Base-by-base conservation (phyloP, 495 filamentous ascomycete genomes). In the Talaromyces thailandensis region DNA sequence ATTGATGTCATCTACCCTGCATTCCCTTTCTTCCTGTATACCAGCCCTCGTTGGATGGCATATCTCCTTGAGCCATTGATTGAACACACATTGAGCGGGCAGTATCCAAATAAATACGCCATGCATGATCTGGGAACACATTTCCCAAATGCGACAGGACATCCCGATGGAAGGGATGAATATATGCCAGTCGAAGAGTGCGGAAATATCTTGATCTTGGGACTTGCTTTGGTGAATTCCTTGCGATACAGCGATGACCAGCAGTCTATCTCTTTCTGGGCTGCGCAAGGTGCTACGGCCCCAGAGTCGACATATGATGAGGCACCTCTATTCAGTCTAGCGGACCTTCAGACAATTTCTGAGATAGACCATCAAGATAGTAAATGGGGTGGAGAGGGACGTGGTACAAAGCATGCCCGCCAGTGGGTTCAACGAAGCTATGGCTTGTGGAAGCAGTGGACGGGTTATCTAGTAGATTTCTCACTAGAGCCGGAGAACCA, bases 121-220 rank as follows among this genome's bases (percentile, higher is more conserved):
- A 93, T 96, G 87, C 93, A 98, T 70, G 93, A 98, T 73, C 77
- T 98, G 58, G 93, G 93, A 1, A 68, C 83, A 1, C 88, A 92
- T 68, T 98, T 96, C 72, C 93, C 93, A 18, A 98, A 98, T 67
- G 86, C 90, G 4, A 96, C 93, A 0, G 93, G 93, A 2, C 93
- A 98, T 71, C 73, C 84, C 1, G 92, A 96, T 66, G 93, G 93
- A 11, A 79, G 79, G 1, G 93, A 98, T 63, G 93, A 98, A 70
- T 93, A 96, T 63, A 98, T 98, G 93, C 93, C 93, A 0, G 90
- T 98, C 2, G 93, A 98, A 68, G 93, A 98, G 69, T 96, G 93
- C 66, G 93, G 93, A 3, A 90, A 98, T 66, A 98, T 98, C 79
- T 75, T 98, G 35, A 96, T 96, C 70, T 95, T 98, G 93, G 92